Conservation (phyloP, 495 filamentous ascomycete genomes). For the Xylaria longipes region DNA sequence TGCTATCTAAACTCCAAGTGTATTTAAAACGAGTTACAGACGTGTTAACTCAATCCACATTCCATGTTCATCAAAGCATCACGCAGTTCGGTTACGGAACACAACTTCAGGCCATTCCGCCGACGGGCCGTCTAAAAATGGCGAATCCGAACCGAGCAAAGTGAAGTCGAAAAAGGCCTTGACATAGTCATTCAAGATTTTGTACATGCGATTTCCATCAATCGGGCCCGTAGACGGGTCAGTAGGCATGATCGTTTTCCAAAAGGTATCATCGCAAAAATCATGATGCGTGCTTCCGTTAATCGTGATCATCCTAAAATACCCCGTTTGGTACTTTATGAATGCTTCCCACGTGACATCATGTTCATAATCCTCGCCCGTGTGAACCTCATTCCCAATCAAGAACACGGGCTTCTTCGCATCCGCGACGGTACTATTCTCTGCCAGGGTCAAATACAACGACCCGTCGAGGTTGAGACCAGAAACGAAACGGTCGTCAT, state of each 20-base stretch:
- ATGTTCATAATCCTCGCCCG: background rate
- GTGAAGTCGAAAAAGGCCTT: slow-evolving; percentile 43
- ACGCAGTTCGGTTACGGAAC: slow-evolving; percentile 3
- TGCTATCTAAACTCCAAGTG: background rate
- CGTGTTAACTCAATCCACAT: background rate
- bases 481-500: slow-evolving; percentile 34
- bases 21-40: background rate
- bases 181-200: slow-evolving; percentile 35
- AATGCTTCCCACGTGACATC: slow-evolving; percentile 33
- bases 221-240: slow-evolving; percentile 35
- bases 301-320: slow-evolving; percentile 31
- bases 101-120: slow-evolving; percentile 34
- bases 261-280: slow-evolving; percentile 46
- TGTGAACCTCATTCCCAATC: slow-evolving; percentile 25
- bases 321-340: slow-evolving; percentile 26
- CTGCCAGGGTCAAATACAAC: slow-evolving; percentile 32
- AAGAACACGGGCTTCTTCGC: slow-evolving; percentile 28
- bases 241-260: slow-evolving; percentile 31
- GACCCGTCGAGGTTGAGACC: slow-evolving; percentile 57
- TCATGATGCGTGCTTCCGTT: slow-evolving; percentile 35
- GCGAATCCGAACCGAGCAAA: slow-evolving; percentile 23
- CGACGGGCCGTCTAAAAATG: slow-evolving; percentile 29
- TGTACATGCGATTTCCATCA: slow-evolving; percentile 29
- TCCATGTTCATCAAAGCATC: background rate
- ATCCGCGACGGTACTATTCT: slow-evolving; percentile 26